Evolutionary conservation across 768 basidiomycete genomes (phyloP).

Genomic region (Terana coerulea): DNA sequence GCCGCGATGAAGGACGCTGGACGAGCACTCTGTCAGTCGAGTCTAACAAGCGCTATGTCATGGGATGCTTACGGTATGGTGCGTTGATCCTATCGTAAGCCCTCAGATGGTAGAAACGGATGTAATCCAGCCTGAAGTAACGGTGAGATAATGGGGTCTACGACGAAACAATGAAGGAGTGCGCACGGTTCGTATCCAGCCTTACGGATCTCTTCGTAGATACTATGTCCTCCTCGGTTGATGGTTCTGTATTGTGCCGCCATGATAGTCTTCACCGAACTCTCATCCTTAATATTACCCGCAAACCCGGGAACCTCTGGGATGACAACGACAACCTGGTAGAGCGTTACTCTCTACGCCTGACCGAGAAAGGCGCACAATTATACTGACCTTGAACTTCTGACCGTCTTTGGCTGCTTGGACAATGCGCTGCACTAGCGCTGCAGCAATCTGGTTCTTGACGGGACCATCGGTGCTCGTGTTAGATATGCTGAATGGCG

Average conservation of each 20-base stretch:
- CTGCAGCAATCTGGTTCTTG: constrained; percentile 78
- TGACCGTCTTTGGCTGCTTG: constrained; percentile 63
- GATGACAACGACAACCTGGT: constrained; percentile 78
- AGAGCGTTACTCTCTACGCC: not conserved
- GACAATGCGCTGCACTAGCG: constrained; percentile 82
- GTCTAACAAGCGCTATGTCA: no score
- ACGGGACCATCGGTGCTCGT: constrained; percentile 61
- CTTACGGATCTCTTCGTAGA: constrained; percentile 77
- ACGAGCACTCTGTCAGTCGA: no score
- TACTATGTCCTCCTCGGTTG: constrained; percentile 83
- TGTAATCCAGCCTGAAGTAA: constrained; percentile 80
- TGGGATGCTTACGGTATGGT: constrained; percentile 47
- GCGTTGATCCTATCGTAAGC: constrained; percentile 90
- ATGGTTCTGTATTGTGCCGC: constrained; percentile 86
- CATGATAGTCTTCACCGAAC: constrained; percentile 76
- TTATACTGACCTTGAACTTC: constrained; percentile 68
- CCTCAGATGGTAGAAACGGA: constrained; percentile 90
- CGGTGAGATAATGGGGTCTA: not conserved
- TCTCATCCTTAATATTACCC: constrained; percentile 69
- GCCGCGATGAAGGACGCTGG: constrained; percentile 49
- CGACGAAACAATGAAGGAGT: not conserved
- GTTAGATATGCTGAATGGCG: constrained; percentile 60
- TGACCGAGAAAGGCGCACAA: not conserved
- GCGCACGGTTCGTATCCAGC: constrained; percentile 78
- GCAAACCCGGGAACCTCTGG: constrained; percentile 92